phyloP scores from a whole-genome alignment of 2,329 filamentous ascomycete genomes.

The Colletotrichum limetticola region DNA sequence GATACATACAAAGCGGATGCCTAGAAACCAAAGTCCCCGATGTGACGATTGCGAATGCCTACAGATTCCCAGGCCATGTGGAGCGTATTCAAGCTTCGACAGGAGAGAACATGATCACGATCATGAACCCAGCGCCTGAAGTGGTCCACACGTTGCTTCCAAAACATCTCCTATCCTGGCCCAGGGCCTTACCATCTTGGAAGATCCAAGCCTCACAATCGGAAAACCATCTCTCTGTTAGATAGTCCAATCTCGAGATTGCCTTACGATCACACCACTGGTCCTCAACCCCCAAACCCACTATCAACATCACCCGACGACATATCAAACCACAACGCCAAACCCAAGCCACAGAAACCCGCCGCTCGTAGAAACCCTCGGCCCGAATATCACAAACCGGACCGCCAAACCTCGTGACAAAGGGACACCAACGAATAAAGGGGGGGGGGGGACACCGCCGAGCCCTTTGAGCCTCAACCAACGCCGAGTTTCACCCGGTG shows the following conservation, averaged over 20 bases:
- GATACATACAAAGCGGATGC: no score
- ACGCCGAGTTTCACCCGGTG: neutral
- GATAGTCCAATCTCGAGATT: neutral
- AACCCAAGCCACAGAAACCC: neutral
- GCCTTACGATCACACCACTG: neutral
- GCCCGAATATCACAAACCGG: neutral
- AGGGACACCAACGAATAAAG: neutral
- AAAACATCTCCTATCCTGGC: no score
- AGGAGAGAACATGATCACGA: no score
- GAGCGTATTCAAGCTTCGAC: no score
- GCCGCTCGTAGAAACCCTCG: neutral
- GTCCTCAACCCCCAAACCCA: neutral
- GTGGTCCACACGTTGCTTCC: no score
- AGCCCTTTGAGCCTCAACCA: neutral
- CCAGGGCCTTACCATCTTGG: no score
- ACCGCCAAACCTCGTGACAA: conserved; percentile 1
- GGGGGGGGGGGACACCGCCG: no score
- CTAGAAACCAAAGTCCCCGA: no score
- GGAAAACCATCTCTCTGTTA: neutral
- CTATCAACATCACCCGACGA: neutral
- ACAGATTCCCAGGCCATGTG: no score
- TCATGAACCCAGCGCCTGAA: no score
- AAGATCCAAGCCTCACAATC: neutral
- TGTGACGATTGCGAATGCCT: no score
- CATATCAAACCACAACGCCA: neutral